Evolutionary conservation across 1,284 basidiomycete species (phyloP).

Genomic region (Cryptococcus sp.): DNA sequence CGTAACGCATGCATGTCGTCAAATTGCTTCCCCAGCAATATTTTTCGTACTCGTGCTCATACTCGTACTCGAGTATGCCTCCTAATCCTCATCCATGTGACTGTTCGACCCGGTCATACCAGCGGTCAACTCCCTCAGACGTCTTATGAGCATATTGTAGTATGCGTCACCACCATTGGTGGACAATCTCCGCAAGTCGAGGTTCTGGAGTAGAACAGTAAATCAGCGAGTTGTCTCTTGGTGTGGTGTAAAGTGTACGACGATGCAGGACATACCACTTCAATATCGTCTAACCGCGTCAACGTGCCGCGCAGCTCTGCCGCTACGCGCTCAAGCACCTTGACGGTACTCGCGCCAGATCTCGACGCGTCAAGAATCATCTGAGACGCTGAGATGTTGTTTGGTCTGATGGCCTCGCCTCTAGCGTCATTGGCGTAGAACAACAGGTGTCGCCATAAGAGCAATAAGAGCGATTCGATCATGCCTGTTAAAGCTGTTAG

Average conservation of each 20-base stretch:
- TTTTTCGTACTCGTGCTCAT: no score
- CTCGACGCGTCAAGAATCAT: slow-evolving; percentile 23
- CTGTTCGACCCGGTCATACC: slow-evolving; percentile 25
- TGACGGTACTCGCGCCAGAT: slow-evolving; percentile 22
- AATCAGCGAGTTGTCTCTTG: not conserved
- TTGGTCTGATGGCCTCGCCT: slow-evolving; percentile 35
- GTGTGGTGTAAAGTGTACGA: not conserved
- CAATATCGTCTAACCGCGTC: slow-evolving; percentile 49
- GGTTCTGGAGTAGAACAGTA: slow-evolving; percentile 19
- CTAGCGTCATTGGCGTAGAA: slow-evolving; percentile 54
- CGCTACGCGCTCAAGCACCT: slow-evolving; percentile 42
- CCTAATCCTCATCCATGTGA: not conserved
- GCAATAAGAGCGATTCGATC: slow-evolving; percentile 77
- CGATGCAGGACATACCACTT: slow-evolving; percentile 38
- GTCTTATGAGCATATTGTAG: slow-evolving; percentile 45
- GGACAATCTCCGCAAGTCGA: slow-evolving; percentile 29
- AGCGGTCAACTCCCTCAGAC: slow-evolving; percentile 45
- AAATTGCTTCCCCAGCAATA: no score
- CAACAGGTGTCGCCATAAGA: slow-evolving; percentile 77
- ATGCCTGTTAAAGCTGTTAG: slow-evolving; percentile 58
- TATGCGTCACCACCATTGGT: slow-evolving; percentile 35
- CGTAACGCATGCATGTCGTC: no score
- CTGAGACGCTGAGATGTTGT: slow-evolving; percentile 27
- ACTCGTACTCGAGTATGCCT: not conserved
- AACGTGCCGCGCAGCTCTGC: slow-evolving; percentile 43